Evolutionary conservation across 768 basidiomycete species (phyloP).

Genomic region (Calocybe indica): DNA sequence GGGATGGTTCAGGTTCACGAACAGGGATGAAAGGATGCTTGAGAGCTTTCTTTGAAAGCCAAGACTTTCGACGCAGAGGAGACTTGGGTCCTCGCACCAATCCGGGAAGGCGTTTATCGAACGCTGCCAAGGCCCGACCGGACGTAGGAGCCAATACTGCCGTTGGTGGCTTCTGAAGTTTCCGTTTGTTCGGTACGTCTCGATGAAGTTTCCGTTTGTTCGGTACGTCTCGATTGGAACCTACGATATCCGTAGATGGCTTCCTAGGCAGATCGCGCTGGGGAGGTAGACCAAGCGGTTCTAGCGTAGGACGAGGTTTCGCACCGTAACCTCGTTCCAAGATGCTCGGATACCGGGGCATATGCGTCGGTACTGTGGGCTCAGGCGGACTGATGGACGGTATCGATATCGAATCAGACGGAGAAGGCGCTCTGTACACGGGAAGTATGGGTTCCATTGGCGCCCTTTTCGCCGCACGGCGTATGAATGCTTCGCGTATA

Average conservation of each 20-base stretch:
- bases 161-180: constrained; percentile 14
- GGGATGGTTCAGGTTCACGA: constrained; percentile 20
- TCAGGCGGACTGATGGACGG: constrained; percentile 22
- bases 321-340: constrained; percentile 24
- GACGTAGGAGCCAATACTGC: constrained; percentile 16
- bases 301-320: constrained; percentile 12
- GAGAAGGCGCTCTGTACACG: constrained; percentile 11
- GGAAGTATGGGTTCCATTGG: constrained; percentile 10
- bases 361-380: constrained; percentile 19
- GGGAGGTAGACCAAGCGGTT: constrained; percentile 11
- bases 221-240: constrained; percentile 5
- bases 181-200: constrained; percentile 5
- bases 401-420: constrained; percentile 14
- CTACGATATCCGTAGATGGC: constrained; percentile 7
- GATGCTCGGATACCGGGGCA: constrained; percentile 28
- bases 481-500: constrained; percentile 12
- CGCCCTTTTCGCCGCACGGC: constrained; percentile 10
- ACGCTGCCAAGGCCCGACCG: constrained; percentile 9
- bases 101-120: constrained; percentile 8
- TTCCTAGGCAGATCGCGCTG: constrained; percentile 8
- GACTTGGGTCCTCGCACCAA: constrained; percentile 23
- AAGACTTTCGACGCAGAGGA: constrained; percentile 22
- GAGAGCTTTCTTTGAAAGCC: constrained; percentile 23
- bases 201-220: constrained; percentile 7
- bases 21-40: constrained; percentile 34